Base-by-base conservation (phyloP, 805 yeast genomes). In the Sugiyamaella lignohabitans region DNA sequence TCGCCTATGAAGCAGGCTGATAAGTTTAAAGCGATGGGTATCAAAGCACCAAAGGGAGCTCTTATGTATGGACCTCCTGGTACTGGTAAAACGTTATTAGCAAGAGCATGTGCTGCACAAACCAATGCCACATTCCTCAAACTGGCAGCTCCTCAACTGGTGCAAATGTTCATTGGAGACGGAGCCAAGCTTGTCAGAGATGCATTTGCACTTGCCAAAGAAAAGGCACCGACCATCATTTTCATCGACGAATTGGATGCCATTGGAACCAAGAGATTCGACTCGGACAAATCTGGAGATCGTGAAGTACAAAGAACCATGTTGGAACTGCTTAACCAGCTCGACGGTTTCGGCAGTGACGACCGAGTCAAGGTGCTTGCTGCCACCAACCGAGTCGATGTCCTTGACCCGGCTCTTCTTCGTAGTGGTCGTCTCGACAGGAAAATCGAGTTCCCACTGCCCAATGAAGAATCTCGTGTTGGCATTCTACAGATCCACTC, bases 21-120 rank as follows among this genome's bases (percentile, higher is more conserved):
- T 47, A 91, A 93, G 69, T 91, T 93, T 72, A 86, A 86, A 63
- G 80, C 80, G 49, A 73, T 93, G 68, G 99, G 99, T 47, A 89
- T 93, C 62, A 91, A 86, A 64, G 94, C 98, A 14, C 98, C 98
- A 49, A 93, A 93, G 66, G 98, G 98, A 65, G 98, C 96, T 2
- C 74, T 93, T 45, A 87, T 93, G 89, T 93, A 93, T 64, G 99
- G 99, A 32, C 98, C 99, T 5, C 99, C 99, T 45, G 99, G 99
- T 66, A 93, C 98, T 1, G 99, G 99, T 66, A 93, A 93, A 69
- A 93, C 98, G 1, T 72, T 93, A 51, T 74, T 93, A 56, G 99
- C 99, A 6, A 82, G 96, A 65, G 98, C 98, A 1, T 95, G 97
- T 71, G 99, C 99, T 20, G 96, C 97, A 46, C 98, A 93, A 67